Evolutionary conservation across 1,284 basidiomycete genomes (phyloP).

Genomic region (Tilletia caries): DNA sequence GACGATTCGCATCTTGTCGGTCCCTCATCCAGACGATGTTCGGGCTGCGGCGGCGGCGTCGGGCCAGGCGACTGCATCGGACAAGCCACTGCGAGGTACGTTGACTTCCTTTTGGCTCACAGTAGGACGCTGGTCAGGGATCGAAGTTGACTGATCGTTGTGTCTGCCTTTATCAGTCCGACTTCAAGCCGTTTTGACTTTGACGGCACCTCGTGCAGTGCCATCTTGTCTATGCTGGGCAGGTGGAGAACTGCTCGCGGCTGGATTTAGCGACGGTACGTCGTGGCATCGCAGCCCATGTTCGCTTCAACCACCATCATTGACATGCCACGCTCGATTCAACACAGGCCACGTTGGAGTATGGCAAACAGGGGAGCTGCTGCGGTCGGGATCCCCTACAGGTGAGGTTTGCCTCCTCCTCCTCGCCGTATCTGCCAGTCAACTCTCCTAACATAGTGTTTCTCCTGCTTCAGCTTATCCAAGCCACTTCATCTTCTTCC

Average conservation of each 20-base stretch:
- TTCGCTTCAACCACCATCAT: not conserved
- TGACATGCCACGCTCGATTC: not conserved
- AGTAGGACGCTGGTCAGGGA: no score
- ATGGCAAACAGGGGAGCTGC: not conserved
- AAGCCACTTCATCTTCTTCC: not conserved
- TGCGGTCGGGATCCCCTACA: not conserved
- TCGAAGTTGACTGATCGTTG: no score
- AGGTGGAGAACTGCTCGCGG: constrained; percentile 3
- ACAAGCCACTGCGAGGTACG: no score
- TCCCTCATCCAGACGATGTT: constrained; percentile 3
- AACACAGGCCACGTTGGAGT: constrained; percentile 1
- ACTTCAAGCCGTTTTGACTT: not conserved
- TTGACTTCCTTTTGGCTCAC: no score
- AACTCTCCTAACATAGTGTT: no score
- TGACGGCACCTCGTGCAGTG: not conserved
- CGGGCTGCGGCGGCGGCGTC: not conserved
- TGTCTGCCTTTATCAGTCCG: not conserved
- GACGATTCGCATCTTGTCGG: not conserved
- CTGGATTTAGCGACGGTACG: not conserved
- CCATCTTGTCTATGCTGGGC: constrained; percentile 1
- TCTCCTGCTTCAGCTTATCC: not conserved
- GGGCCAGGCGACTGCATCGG: no score
- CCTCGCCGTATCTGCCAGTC: no score
- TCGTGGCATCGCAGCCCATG: not conserved
- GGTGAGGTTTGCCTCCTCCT: not conserved